Evolutionary conservation across 2,329 filamentous ascomycete genomes (phyloP), one percentile per base, ranked within the genome.

Genomic region (Aspergillus floridensis): DNA sequence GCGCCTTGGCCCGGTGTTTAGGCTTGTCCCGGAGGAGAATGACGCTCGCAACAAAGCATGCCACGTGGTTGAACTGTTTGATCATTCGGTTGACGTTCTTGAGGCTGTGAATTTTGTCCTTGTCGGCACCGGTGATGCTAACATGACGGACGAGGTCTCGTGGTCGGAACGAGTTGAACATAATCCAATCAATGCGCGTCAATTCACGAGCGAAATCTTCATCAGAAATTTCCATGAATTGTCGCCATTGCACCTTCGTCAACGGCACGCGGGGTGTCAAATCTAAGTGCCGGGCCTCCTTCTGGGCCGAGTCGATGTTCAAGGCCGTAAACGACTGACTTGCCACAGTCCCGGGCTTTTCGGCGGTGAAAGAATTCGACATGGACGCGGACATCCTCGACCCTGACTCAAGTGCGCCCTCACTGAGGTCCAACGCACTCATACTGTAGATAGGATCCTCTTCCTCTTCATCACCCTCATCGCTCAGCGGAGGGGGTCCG

Each of bases 181-280:
- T 95, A 74, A 96, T 88, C 93, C 93, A 98, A 77, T 99, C 95
- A 57, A 99, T 96, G 61, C 93, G 85, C 4, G 95, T 98, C 69
- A 99, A 84, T 75, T 99, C 95, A 60, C 89, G 88, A 16, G 93
- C 93, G 65, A 98, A 88, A 52, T 92, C 86, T 62, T 96, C 91
- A 56, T 96, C 89, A 1, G 90, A 83, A 24, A 89, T 88, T 38
- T 91, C 90, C 88, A 98, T 96, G 65, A 98, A 90, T 54, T 89
- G 86, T 65, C 93, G 91, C 82, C 95, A 99, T 61, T 95, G 90
- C 47, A 88, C 81, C 74, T 98, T 98, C 66, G 88, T 90, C 62
- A 96, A 83, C 1, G 87, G 84, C 56, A 89, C 80, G 41, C 84
- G 86, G 0, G 87, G 85, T 46, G 84, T 85, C 0, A 93, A 88